Percentiles rank a stretch among this genome's conserved stretches.
Evolutionary conservation across 495 filamentous ascomycete species (phyloP).

Genomic region (Talaromyces trachyspermus): DNA sequence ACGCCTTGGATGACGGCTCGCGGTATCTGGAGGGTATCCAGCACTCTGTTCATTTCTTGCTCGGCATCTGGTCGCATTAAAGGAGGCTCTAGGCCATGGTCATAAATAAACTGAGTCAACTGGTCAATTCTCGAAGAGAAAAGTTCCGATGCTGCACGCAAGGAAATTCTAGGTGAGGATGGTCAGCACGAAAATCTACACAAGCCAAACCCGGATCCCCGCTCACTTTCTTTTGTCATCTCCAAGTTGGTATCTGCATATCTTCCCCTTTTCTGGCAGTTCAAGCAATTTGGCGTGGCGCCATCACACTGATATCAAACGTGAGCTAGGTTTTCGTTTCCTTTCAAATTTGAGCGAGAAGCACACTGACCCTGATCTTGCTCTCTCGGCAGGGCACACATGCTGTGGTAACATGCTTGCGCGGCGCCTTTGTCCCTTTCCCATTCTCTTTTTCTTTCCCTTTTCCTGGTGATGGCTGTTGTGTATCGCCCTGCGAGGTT

Average conservation of each 20-base stretch:
- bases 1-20: conserved; percentile 18
- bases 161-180: conserved; percentile 28
- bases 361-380: conserved; percentile 36
- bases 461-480: too few species aligned
- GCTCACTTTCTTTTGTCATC: conserved; percentile 43
- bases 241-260: conserved; percentile 42
- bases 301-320: conserved; percentile 33
- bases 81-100: conserved; percentile 34
- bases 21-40: conserved; percentile 39
- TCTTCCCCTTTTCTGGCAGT: conserved; percentile 40
- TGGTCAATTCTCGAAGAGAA: conserved; percentile 42
- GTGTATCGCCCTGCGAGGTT: background rate
- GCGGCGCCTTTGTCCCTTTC: conserved; percentile 30
- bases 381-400: conserved; percentile 45
- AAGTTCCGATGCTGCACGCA: conserved; percentile 40
- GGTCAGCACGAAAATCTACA: background rate
- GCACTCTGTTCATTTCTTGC: conserved; percentile 34
- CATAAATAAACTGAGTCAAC: conserved; percentile 38
- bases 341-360: background rate
- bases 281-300: conserved; percentile 37
- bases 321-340: conserved; percentile 4
- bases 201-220: background rate
- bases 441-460: too few species aligned
- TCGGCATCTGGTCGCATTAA: conserved; percentile 40
- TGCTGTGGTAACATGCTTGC: conserved; percentile 42